Evolutionary conservation across 306 rosid genomes (phyloP), one percentile per base, ranked within the genome.

Genomic region (Malus sylvestris): DNA sequence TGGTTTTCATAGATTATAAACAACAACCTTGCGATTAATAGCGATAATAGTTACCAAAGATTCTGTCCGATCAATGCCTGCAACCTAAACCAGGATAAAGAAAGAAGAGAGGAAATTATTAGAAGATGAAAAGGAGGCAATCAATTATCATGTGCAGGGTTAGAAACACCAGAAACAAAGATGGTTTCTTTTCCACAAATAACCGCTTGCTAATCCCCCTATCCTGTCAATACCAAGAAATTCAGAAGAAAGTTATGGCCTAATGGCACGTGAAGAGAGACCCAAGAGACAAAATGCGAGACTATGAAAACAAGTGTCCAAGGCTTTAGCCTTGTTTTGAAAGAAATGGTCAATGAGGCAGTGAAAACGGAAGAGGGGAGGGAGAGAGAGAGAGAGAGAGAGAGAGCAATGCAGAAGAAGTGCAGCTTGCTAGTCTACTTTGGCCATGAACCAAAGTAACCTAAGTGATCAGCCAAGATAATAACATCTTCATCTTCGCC

Each of bases 401-500:
- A 32, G 72, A 74, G 73, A 70, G 71, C 59, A 68, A 68, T 63
- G 78, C 70, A 33, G 60, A 74, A 59, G 72, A 67, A 44, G 44
- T 52, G 18, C 29, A n/a, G 51, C 29, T 20, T 15, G 82, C 46
- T 75, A 35, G 30, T 82, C 75, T 82, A 84, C 80, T 68, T 78
- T 16, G 88, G 91, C 80, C 78, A 81, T 69, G 95, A 89, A 75
- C 85, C 83, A 75, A 87, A 88, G 84, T 84, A 83, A 71, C 88
- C 97, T 27, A 88, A 70, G 6, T 82, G 72, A 74, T 83, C 83
- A 6, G 87, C 89, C 83, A 89, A 88, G 49, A 87, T 70, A 81
- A 89, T 66, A 20, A 89, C 81, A 80, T 87, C 90, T 72, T 85
- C 88, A 52, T 88, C 87, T 46, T 82, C 87, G 68, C 79, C 87